Percentiles rank a stretch among this genome's conserved stretches.
phyloP scores from a whole-genome alignment of 176 grass and related monocot species.

The Microstegium vimineum region DNA sequence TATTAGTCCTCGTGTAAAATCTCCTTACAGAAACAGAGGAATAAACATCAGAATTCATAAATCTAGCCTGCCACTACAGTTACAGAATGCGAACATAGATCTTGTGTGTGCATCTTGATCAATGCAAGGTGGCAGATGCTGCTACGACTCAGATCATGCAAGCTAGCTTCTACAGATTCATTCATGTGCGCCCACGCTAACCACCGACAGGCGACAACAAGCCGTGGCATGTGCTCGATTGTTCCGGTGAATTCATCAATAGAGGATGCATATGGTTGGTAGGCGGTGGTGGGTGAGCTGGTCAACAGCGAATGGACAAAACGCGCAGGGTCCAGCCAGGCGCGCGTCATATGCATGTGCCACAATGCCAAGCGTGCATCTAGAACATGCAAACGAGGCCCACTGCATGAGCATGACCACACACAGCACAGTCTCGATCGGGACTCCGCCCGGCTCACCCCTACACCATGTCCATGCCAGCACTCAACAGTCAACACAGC shows the following conservation, averaged over 20 bases:
- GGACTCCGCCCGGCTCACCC: neutral
- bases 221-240: neutral
- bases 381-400: neutral
- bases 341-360: neutral
- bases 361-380: neutral
- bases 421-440: neutral
- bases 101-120: neutral
- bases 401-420: neutral
- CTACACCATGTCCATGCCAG: too few relatives aligned
- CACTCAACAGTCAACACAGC: too few relatives aligned
- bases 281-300: neutral
- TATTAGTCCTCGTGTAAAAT: neutral
- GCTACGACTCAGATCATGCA: neutral
- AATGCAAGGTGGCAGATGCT: neutral
- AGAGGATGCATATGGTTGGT: neutral
- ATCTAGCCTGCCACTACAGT: neutral
- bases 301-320: neutral
- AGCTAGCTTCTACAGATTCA: neutral
- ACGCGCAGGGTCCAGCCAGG: neutral
- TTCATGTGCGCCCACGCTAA: neutral
- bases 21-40: neutral
- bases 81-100: neutral
- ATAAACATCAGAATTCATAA: neutral
- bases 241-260: neutral
- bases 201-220: neutral